These are phyloP conservation scores for Brassica rapa DNA, from an alignment of 345 rosid species.

Conservation along the genomic window DNA sequence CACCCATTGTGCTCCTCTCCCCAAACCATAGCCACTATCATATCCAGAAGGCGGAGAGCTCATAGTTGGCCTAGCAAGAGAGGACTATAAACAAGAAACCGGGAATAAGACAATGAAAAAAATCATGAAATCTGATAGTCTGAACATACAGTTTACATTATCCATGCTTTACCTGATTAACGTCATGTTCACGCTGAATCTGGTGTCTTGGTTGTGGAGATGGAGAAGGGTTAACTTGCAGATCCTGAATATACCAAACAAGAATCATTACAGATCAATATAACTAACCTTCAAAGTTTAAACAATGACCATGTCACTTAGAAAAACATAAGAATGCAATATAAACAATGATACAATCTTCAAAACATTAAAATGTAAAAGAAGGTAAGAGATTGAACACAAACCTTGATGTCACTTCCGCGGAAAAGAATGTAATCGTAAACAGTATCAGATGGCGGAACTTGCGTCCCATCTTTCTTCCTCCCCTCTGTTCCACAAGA, in stretches of 20 bases:
- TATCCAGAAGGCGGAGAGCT: slow-evolving; percentile 27
- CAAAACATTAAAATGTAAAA: background rate
- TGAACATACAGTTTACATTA: background rate
- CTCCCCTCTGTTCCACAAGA: slow-evolving; percentile 69
- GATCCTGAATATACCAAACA: slow-evolving; percentile 57
- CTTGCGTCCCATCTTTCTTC: slow-evolving; percentile 58
- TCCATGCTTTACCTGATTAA: slow-evolving; percentile 24
- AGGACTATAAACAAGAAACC: slow-evolving; percentile 19
- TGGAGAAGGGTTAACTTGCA: slow-evolving; percentile 82
- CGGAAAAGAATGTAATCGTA: slow-evolving; percentile 65
- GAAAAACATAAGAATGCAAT: no score
- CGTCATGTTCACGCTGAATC: slow-evolving; percentile 24
- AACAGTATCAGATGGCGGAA: slow-evolving; percentile 51
- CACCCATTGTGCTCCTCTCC: slow-evolving; percentile 34
- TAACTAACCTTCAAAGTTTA: no score
- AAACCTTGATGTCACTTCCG: slow-evolving; percentile 65
- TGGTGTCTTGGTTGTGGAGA: slow-evolving; percentile 53
- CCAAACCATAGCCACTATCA: slow-evolving; percentile 21
- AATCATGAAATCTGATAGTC: background rate
- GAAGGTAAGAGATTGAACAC: background rate
- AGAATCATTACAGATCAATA: no score
- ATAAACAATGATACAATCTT: no score
- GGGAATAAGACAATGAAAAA: background rate
- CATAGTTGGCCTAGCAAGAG: slow-evolving; percentile 20
- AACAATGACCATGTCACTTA: no score